Percentiles rank a stretch among this genome's conserved stretches.
phyloP scores from a whole-genome alignment of 2,329 filamentous ascomycete genomes.

The Trichoderma guizhouense region DNA sequence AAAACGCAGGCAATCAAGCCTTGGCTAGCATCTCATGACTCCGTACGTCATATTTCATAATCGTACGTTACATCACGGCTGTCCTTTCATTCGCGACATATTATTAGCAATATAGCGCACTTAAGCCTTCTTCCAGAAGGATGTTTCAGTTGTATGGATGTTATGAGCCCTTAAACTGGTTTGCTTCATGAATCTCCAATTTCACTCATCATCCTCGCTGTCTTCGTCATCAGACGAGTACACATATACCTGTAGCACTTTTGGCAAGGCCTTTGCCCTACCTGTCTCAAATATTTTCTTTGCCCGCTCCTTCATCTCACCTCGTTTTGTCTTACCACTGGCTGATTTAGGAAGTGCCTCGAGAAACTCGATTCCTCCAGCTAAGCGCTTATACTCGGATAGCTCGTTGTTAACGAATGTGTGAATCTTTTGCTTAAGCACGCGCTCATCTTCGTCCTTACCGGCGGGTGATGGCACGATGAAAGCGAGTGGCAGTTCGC shows the following conservation, averaged over 20 bases:
- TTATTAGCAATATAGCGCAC: background rate
- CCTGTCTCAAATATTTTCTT: slow-evolving; percentile 21
- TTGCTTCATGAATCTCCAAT: background rate
- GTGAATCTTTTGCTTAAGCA: slow-evolving; percentile 43
- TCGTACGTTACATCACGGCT: background rate
- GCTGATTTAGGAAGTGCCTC: slow-evolving; percentile 58
- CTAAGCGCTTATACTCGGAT: slow-evolving; percentile 48
- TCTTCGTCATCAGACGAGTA: slow-evolving; percentile 20
- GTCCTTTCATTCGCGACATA: background rate
- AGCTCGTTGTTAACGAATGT: slow-evolving; percentile 42
- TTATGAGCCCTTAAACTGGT: background rate
- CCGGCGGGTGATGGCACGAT: slow-evolving; percentile 46
- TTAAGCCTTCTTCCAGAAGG: background rate
- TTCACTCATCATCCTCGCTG: background rate
- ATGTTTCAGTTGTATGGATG: background rate
- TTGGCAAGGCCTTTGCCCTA: background rate
- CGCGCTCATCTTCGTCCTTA: slow-evolving; percentile 49
- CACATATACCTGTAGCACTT: slow-evolving; percentile 1
- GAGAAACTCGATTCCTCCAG: slow-evolving; percentile 48
- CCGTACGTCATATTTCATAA: background rate
- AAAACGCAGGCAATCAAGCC: too few species aligned
- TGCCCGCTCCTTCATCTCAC: slow-evolving; percentile 43
- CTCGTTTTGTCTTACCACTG: slow-evolving; percentile 55
- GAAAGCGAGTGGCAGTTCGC: slow-evolving; percentile 56
- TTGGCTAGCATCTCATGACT: background rate